Base-by-base conservation (phyloP, 2,329 filamentous ascomycete species). In the Chaetomiaceae sp. region DNA sequence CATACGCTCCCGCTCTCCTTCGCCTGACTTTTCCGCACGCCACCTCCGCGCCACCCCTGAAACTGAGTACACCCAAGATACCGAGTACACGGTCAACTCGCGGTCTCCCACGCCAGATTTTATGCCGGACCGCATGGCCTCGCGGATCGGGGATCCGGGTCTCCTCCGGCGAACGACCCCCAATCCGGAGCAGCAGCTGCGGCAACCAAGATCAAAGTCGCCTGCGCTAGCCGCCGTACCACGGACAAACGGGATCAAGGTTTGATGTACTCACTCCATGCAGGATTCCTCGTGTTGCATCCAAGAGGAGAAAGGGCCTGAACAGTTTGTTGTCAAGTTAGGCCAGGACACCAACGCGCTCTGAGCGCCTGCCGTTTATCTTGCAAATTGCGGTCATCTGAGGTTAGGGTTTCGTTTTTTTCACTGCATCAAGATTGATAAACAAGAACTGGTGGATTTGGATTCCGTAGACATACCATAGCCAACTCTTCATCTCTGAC, bases 101-200 rank as follows among this genome's bases (percentile, higher is more conserved):
- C 72, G 76, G 23, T 82, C 80, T 2, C 77, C 78, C 0, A 82
- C 80, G 3, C 79, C 79, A 0, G 82, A 85, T 42, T 69, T 85
- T 42, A 65, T 84, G n/a, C 81, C 80, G 11, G 82, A 85, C 63
- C 74, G 80, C 48, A 84, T 83, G 80, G 78, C 77, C 6, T 77
- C 79, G 51, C 76, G 80, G 48, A 76, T 82, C 36, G 73, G 75
- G 9, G 76, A 78, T 51, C 73, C 76, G 9, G 68, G 67, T 16
- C 66, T 78, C 36, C 64, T 68, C 50, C 57, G 64, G 41, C 69
- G 76, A 23, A 61, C 78, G 57, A 79, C 76, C 7, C 76, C 76
- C 2, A 75, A 72, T 50, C 75, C 75, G 4, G 75, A 78, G 64
- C 62, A 70, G 60, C 72, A 77, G 66, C 21, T 21, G 23, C 27